Conservation (phyloP, 306 rosid species). For the Prunus padus region DNA sequence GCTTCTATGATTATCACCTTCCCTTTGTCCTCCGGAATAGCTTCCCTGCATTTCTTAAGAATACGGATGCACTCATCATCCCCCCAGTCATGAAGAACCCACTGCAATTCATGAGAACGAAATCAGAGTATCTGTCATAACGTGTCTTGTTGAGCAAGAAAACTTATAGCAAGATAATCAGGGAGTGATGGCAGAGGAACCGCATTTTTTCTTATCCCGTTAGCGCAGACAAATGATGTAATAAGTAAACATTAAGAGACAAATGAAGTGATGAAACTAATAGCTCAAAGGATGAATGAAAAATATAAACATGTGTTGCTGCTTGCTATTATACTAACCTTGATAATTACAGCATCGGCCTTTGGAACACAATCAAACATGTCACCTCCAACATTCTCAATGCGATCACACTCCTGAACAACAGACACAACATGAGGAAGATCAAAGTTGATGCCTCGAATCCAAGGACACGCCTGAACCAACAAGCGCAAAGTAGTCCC, state of each 20-base stretch:
- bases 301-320: too few species aligned
- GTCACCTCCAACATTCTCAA: slow-evolving; percentile 57
- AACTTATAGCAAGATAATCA: not conserved
- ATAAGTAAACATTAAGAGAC: too few species aligned
- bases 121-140: not conserved
- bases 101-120: slow-evolving; percentile 15
- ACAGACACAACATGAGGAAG: slow-evolving; percentile 57
- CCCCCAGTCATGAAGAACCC: slow-evolving; percentile 63
- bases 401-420: slow-evolving; percentile 22
- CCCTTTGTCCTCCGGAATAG: slow-evolving; percentile 47
- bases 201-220: too few species aligned
- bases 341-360: slow-evolving; percentile 53
- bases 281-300: too few species aligned
- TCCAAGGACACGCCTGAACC: slow-evolving; percentile 33
- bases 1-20: slow-evolving; percentile 57
- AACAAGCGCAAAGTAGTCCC: slow-evolving; percentile 45
- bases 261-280: too few species aligned
- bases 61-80: slow-evolving; percentile 60
- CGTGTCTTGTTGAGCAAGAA: not conserved
- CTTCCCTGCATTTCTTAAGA: slow-evolving; percentile 52
- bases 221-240: too few species aligned
- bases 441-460: slow-evolving; percentile 77
- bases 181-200: not conserved
- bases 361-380: slow-evolving; percentile 62
- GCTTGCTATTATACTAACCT: too few species aligned